Evolutionary conservation across 2,329 filamentous ascomycete species (phyloP), one percentile per base, ranked within the genome.

Genomic region (Venturia oleaginea): DNA sequence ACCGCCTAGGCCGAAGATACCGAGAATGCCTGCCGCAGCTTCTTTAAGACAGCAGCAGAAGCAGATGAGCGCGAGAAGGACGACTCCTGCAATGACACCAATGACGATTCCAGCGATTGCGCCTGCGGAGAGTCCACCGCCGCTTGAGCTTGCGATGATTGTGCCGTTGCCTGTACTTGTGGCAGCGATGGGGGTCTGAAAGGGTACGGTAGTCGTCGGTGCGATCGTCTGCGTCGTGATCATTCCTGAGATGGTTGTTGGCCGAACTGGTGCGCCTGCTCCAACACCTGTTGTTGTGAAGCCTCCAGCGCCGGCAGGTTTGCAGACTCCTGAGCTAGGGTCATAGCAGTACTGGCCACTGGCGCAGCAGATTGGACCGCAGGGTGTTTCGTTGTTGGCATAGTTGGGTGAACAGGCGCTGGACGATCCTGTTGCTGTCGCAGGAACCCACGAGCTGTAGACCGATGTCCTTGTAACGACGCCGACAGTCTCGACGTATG

Each of bases 51-150:
- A 86, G 78, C 88, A 90, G 81, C 86, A 92, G 77, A 90, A 86
- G 79, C 88, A 91, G 71, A 92, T 76, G 8, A 90, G 81, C 4
- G 87, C 77, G 27, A 92, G 82, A 2, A 92, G 78, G 48, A 82
- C 75, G 42, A 91, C 79, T 67, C 87, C 89, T 17, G 83, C 82
- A 60, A 92, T 80, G 13, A 85, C 83, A 67, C 89, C 89, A 64
- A 92, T 86, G 68, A 92, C 89, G 70, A 92, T 92, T 66, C 89
- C 89, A 19, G 90, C 89, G 70, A 92, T 92, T 66, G 88, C 89
- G 62, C 89, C 89, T 54, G 81, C 83, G 70, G 86, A 89, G 63
- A 92, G 81, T 22, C 74, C 73, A 32, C 70, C 68, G 64, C 73
- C 70, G 13, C 68, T 69, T 37, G 69, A 69, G 13, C 66, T 59